Conservation (phyloP, 768 basidiomycete genomes). For the Pleurotus salmoneostramineus region DNA sequence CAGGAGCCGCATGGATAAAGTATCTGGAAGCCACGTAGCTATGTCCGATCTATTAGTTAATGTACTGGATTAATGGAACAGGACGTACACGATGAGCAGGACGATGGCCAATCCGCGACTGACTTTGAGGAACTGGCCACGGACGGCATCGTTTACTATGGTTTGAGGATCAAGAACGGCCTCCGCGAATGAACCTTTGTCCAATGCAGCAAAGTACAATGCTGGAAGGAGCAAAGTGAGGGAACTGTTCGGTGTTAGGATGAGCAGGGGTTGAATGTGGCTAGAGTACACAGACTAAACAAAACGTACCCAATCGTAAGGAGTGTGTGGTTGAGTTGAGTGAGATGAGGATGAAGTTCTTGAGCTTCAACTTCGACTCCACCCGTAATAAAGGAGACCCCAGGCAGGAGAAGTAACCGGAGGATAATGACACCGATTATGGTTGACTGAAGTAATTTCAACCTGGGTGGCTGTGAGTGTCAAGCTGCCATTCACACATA, state of each 20-base stretch:
- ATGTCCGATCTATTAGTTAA: neutral
- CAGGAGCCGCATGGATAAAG: constrained; percentile 69
- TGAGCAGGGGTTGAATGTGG: neutral
- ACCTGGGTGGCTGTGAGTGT: constrained; percentile 24
- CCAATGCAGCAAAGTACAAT: constrained; percentile 63
- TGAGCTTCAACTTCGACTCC: constrained; percentile 64
- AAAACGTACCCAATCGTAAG: constrained; percentile 56
- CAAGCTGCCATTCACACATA: neutral
- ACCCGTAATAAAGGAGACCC: constrained; percentile 63
- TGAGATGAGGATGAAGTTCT: constrained; percentile 59
- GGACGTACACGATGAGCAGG: constrained; percentile 52
- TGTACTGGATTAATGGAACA: neutral
- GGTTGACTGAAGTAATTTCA: constrained; percentile 65
- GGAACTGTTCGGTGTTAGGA: constrained; percentile 34
- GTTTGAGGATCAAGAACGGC: constrained; percentile 10
- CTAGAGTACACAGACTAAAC: neutral
- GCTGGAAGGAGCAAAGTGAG: constrained; percentile 61
- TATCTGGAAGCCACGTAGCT: constrained; percentile 68
- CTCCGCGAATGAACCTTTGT: constrained; percentile 23
- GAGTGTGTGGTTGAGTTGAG: constrained; percentile 66
- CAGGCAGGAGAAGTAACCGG: constrained; percentile 69
- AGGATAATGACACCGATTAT: constrained; percentile 65
- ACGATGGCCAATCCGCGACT: constrained; percentile 65
- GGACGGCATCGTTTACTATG: constrained; percentile 36
- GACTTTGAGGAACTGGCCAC: constrained; percentile 48